phyloP scores from a whole-genome alignment of 1,284 basidiomycete species.

The Exsudoporus floridanus region DNA sequence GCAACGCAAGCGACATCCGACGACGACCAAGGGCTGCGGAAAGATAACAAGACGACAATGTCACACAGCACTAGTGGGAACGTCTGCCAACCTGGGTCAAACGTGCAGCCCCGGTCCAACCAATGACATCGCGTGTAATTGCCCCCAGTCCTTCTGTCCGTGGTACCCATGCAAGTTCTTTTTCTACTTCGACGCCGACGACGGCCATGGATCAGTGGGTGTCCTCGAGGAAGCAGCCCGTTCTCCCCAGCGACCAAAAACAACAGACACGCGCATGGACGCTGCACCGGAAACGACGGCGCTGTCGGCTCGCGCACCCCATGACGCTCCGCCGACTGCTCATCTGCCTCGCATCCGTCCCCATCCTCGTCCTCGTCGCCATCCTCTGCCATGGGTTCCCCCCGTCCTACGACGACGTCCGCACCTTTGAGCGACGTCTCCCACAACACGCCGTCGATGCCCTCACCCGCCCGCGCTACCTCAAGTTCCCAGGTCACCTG shows the following conservation, averaged over 20 bases:
- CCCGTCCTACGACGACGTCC: slow-evolving; percentile 39
- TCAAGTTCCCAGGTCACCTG: slow-evolving; percentile 50
- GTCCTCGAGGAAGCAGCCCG: background rate
- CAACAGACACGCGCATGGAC: background rate
- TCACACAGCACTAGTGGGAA: too few species aligned
- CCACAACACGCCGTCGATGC: slow-evolving; percentile 40
- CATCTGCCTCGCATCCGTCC: slow-evolving; percentile 24
- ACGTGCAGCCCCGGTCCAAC: too few species aligned
- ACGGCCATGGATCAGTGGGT: too few species aligned
- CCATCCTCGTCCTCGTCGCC: slow-evolving; percentile 32
- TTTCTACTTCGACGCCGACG: too few species aligned
- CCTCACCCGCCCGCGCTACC: slow-evolving; percentile 31
- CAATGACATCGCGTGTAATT: too few species aligned
- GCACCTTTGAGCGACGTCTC: slow-evolving; percentile 36
- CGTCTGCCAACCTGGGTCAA: too few species aligned
- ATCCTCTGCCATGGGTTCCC: slow-evolving; percentile 42
- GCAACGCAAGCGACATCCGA: too few species aligned
- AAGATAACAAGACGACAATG: too few species aligned
- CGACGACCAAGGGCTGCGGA: too few species aligned
- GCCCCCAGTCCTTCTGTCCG: too few species aligned
- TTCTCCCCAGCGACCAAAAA: slow-evolving; percentile 7
- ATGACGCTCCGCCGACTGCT: slow-evolving; percentile 31
- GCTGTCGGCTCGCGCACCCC: slow-evolving; percentile 11
- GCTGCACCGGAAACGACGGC: slow-evolving; percentile 6
- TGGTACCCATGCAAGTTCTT: too few species aligned